Evolutionary conservation across 306 rosid genomes (phyloP).

Genomic region (Cucumis sativus): DNA sequence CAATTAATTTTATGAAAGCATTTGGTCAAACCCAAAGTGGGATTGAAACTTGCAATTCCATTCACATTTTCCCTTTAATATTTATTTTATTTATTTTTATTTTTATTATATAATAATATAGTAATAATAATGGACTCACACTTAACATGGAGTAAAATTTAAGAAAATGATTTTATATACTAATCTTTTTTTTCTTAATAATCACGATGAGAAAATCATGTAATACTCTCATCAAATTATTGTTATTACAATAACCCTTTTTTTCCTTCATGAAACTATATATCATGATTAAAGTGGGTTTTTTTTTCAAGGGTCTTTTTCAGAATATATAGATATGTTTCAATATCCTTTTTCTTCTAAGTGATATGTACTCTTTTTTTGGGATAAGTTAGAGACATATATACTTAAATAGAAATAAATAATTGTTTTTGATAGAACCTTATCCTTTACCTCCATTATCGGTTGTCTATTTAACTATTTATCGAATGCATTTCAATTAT

Average conservation of each 20-base stretch:
- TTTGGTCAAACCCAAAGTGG: not conserved
- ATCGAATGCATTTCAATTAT: not conserved
- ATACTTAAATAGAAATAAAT: not conserved
- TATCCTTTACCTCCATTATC: not conserved
- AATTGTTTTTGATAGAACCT: not conserved
- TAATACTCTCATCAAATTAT: not conserved
- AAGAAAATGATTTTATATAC: not conserved
- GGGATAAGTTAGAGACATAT: not conserved
- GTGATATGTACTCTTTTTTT: not conserved
- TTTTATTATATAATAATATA: not conserved
- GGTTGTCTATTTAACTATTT: not conserved
- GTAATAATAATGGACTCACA: not conserved
- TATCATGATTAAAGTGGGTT: not conserved
- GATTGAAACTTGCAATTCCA: constrained; percentile 1
- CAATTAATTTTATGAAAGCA: not conserved
- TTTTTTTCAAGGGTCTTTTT: not conserved
- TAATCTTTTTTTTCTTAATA: not conserved
- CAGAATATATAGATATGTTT: not conserved
- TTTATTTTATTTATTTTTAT: not conserved
- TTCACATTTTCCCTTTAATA: not conserved
- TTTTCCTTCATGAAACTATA: not conserved
- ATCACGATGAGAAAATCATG: not conserved
- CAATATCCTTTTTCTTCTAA: not conserved
- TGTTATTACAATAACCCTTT: not conserved
- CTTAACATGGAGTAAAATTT: not conserved